A percentile compares a stretch with the other conserved stretches of the same genome.
These are phyloP conservation scores for Hyphopichia homilentoma DNA, from an alignment of 805 yeast genomes.

Conservation along the genomic window DNA sequence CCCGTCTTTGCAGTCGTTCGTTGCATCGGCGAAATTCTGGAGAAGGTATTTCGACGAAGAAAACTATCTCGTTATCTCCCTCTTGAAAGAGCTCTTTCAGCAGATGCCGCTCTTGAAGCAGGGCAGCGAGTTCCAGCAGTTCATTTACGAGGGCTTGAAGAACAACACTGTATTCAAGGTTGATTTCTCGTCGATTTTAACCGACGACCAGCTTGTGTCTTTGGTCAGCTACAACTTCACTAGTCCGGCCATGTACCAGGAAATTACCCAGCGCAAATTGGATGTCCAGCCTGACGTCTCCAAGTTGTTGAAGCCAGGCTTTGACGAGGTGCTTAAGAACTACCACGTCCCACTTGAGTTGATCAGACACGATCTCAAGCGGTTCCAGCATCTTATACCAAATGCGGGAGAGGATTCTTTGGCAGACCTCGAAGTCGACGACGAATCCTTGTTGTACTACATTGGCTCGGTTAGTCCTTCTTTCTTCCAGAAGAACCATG, in stretches of 20 bases:
- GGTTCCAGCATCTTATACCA: background rate
- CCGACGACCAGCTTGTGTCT: conserved; percentile 1
- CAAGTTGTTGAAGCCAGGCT: conserved; percentile 1
- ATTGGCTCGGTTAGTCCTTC: conserved; percentile 11
- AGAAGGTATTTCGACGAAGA: background rate
- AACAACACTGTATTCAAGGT: too few relatives aligned
- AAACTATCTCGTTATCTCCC: background rate
- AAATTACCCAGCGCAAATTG: background rate
- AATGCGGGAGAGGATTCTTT: background rate
- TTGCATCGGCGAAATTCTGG: background rate
- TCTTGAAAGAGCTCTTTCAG: conserved; percentile 1
- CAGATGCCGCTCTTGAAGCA: background rate
- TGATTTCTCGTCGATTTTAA: conserved; percentile 1
- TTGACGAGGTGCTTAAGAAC: background rate
- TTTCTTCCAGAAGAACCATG: conserved; percentile 4
- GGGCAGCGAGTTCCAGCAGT: background rate
- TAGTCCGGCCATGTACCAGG: background rate
- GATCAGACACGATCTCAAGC: background rate
- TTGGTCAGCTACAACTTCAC: background rate
- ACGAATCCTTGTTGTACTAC: conserved; percentile 11
- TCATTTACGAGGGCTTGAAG: background rate
- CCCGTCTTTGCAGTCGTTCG: background rate
- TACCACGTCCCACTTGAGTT: background rate
- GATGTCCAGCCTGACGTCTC: background rate
- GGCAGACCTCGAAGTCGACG: conserved; percentile 1